Conservation (phyloP, 208 protist genomes). For the Crithidia expoeki region DNA sequence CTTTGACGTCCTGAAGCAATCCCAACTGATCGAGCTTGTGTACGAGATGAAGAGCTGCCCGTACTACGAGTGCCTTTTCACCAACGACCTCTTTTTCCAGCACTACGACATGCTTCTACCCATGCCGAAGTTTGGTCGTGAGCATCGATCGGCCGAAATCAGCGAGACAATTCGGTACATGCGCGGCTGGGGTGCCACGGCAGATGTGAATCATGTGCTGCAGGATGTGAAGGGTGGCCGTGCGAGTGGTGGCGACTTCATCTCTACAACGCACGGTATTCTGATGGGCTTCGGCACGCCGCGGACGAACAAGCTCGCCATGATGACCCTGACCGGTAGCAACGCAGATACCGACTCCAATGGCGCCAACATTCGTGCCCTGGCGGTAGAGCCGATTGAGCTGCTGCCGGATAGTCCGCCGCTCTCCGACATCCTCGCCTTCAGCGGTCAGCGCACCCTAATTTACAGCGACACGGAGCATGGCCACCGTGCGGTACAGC, state of each 20-base stretch:
- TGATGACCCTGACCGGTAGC: slow-evolving; percentile 56
- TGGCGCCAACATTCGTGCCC: slow-evolving; percentile 44
- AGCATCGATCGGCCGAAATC: slow-evolving; percentile 78
- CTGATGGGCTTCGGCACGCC: slow-evolving; percentile 77
- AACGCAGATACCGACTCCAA: slow-evolving; percentile 41
- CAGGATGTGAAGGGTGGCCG: slow-evolving; percentile 75
- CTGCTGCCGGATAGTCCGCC: slow-evolving; percentile 74
- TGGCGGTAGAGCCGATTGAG: slow-evolving; percentile 73
- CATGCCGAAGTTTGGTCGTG: slow-evolving; percentile 86
- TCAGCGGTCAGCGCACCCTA: slow-evolving; percentile 74
- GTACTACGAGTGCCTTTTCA: slow-evolving; percentile 85
- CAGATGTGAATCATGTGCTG: slow-evolving; percentile 76
- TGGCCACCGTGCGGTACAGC: slow-evolving; percentile 59
- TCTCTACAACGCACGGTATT: slow-evolving; percentile 76
- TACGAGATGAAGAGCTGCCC: slow-evolving; percentile 86
- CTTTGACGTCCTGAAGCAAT: slow-evolving; percentile 63
- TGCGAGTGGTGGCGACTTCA: slow-evolving; percentile 75
- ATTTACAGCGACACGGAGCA: slow-evolving; percentile 64
- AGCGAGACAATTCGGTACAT: slow-evolving; percentile 91
- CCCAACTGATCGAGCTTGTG: slow-evolving; percentile 73
- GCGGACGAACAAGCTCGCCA: slow-evolving; percentile 74
- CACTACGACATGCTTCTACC: slow-evolving; percentile 81
- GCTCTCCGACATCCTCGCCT: slow-evolving; percentile 77
- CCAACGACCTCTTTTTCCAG: slow-evolving; percentile 80
- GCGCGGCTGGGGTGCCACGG: slow-evolving; percentile 72